A percentile compares a stretch with the other conserved stretches of the same genome.
These are phyloP conservation scores for Geranium incanum DNA, from an alignment of 441 rosid species.

Conservation along the genomic window DNA sequence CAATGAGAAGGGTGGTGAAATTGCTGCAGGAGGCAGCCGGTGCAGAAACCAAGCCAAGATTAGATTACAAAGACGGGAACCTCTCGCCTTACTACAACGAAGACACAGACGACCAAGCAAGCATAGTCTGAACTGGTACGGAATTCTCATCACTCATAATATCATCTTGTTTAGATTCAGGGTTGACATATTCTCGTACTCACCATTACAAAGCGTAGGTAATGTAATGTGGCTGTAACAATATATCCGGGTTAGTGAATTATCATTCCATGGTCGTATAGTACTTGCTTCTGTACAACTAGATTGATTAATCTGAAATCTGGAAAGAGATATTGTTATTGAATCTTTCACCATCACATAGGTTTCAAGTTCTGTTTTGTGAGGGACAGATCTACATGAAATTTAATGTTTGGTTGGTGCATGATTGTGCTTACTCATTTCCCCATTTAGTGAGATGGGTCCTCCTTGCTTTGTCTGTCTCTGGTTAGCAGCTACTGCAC, in stretches of 20 bases:
- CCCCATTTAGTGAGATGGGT: not conserved
- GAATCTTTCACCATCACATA: not conserved
- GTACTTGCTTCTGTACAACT: not conserved
- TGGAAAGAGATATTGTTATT: not conserved
- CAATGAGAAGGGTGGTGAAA: slow-evolving; percentile 64
- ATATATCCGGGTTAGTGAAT: not conserved
- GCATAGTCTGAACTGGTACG: slow-evolving; percentile 13
- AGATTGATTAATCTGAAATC: not conserved
- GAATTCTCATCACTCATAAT: not conserved
- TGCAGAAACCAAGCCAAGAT: slow-evolving; percentile 25
- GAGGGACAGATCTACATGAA: not conserved
- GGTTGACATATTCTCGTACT: not conserved
- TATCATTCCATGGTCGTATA: not conserved
- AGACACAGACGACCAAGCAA: slow-evolving; percentile 30
- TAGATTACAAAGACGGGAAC: slow-evolving; percentile 38
- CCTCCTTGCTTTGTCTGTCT: not conserved
- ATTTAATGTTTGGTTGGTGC: not conserved
- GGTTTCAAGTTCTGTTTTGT: not conserved
- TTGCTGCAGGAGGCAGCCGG: slow-evolving; percentile 41
- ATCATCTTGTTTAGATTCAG: not conserved
- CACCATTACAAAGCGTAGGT: not conserved
- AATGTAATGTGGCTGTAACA: not conserved
- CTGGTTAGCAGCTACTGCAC: not conserved
- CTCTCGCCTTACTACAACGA: slow-evolving; percentile 62
- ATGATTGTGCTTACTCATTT: not conserved